Evolutionary conservation across 441 rosid species (phyloP), one percentile per base, ranked within the genome.

Genomic region (Rhodomyrtus psidioides): DNA sequence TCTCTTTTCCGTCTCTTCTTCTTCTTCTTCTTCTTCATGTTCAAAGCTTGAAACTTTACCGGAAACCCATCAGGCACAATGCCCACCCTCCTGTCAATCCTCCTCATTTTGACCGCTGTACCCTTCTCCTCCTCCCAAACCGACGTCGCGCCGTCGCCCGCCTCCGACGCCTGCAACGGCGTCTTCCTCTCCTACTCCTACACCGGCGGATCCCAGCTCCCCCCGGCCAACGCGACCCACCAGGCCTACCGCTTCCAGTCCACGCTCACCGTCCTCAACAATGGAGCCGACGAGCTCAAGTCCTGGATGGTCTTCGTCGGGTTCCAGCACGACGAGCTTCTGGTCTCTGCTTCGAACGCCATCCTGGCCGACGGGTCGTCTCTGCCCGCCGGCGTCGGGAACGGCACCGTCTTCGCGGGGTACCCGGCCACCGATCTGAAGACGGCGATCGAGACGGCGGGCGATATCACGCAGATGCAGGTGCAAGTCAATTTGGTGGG

Each of bases 191-290:
- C 98, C 0, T 97, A 96, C 92, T 84, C 89, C 24, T 91, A 93
- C 88, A 83, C 74, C 0, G 60, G 79, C 9, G 99, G 98, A 59
- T 84, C 91, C 46, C 85, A 91, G 91, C 89, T 97, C 53, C 91
- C 91, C 5, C 99, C 99, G 46, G 90, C 89, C 44, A 88, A 91
- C 83, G 91, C 93, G 3, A 53, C 70, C 9, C 91, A 90, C 90
- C 99, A 97, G 85, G 92, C 99, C 0, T 97, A 96, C 91, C 89
- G 96, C 4, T 97, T 97, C 90, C 92, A 95, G 89, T 97, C 99
- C 1, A 91, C 93, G 16, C 91, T 97, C 1, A 91, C 93, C 3
- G 92, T 96, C 27, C 90, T 95, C 79, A 97, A 97, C 90, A 90
- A 93, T 84, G 99, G 96, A 9, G 88, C 89, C 49, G 94, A 93